Base-by-base conservation (phyloP, 371 early-diverging fungal genomes). In the Mucor saturninus region DNA sequence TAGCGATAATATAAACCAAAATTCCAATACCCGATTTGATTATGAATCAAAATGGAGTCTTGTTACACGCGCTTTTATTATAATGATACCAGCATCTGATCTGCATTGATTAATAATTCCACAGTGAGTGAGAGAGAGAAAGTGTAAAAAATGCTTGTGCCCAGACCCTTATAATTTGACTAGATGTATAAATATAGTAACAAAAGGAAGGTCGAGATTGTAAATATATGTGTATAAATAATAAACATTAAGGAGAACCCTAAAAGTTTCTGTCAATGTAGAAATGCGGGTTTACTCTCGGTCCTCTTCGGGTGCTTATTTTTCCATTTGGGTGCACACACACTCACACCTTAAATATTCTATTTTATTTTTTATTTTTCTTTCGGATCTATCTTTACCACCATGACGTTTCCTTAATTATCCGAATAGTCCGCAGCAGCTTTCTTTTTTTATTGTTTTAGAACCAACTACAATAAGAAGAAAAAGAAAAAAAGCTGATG, bases 251-350 rank as follows among this genome's bases (percentile, higher is more conserved):
- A 54, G 39, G 53, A 29, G 29, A 15, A n/a, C 31, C 11, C 8
- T 38, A 38, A 38, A 38, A 7, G 55, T 57, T 53, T 31, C 29
- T 38, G 52, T 39, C 51, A 29, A n/a, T 13, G 1, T 21, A 35
- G 10, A 31, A 26, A 42, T 35, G 37, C 65, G 65, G 65, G 31
- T 59, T 54, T 59, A 54, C 55, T 59, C 55, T 65, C 65, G 65
- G 65, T 59, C 60, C 56, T 21, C 54, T 26, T 13, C 65, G 65
- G 65, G 31, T 21, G 26, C 37, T 32, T 55, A 60, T 65, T 65
- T 65, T 53, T 60, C 65, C 65, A 45, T 46, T 29, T 21, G 8
- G 15, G 35, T 21, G 21, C 21, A 21, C 21, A 21, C 21, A 21
- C 21, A 21, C 21, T 21, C 21, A 21, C 21, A 21, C 21, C 1